phyloP scores from a whole-genome alignment of 768 basidiomycete genomes.

The Lyophyllum atratum region DNA sequence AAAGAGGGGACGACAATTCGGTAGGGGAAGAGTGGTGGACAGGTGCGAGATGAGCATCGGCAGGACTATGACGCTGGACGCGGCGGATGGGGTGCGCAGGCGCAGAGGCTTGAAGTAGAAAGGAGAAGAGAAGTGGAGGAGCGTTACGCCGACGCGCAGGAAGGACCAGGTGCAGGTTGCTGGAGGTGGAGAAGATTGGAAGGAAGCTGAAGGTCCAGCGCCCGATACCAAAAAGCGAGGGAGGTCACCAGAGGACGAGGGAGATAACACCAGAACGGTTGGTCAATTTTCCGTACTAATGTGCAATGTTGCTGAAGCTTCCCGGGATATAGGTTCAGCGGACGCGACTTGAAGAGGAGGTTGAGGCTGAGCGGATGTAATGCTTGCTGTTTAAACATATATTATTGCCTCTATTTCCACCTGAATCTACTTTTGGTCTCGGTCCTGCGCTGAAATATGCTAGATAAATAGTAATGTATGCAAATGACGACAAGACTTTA shows the following conservation, averaged over 20 bases:
- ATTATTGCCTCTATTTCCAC: constrained; percentile 23
- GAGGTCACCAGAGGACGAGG: constrained; percentile 80
- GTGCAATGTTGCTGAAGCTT: constrained; percentile 2
- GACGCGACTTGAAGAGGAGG: constrained; percentile 63
- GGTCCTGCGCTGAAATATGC: neutral
- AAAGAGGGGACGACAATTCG: constrained; percentile 96
- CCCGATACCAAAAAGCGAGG: constrained; percentile 58
- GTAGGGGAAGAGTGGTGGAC: constrained; percentile 97
- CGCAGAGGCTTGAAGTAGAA: constrained; percentile 71
- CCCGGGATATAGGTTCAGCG: constrained; percentile 50
- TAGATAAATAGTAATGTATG: neutral
- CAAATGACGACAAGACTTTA: constrained; percentile 3
- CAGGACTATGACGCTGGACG: constrained; percentile 97
- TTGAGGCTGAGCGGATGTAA: constrained; percentile 74
- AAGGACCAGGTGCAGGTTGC: constrained; percentile 82
- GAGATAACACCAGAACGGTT: constrained; percentile 57
- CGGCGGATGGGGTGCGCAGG: constrained; percentile 92
- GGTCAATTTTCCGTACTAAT: constrained; percentile 24
- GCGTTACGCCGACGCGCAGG: constrained; percentile 80
- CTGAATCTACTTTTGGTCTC: constrained; percentile 1
- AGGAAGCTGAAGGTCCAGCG: constrained; percentile 52
- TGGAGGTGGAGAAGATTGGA: constrained; percentile 86
- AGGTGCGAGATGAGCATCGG: constrained; percentile 95
- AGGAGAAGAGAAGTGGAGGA: constrained; percentile 83
- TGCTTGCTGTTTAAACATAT: constrained; percentile 23